These are phyloP conservation scores for Phytophthora hybrid DNA, from an alignment of 352 stramenopile genomes.

Conservation along the genomic window DNA sequence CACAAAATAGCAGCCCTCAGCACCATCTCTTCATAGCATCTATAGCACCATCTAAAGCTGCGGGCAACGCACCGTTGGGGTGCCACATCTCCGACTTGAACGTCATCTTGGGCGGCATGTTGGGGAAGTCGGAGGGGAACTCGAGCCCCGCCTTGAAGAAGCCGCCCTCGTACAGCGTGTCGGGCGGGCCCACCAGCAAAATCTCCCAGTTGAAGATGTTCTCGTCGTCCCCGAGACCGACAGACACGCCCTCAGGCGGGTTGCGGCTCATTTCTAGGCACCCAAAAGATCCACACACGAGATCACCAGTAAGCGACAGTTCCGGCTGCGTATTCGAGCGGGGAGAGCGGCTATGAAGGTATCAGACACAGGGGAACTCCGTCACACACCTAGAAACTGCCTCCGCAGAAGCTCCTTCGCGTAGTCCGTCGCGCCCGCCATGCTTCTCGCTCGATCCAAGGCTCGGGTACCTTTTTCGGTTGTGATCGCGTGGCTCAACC, in stretches of 20 bases:
- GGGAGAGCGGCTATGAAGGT: conserved; percentile 5
- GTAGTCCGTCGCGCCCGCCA: conserved; percentile 68
- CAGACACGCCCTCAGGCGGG: conserved; percentile 98
- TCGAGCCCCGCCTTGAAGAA: conserved; percentile 98
- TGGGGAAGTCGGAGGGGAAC: conserved; percentile 99
- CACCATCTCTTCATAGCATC: background rate
- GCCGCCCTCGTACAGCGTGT: conserved; percentile 96
- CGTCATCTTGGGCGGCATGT: conserved; percentile 98
- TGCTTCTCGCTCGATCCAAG: conserved; percentile 32
- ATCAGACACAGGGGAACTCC: conserved; percentile 9
- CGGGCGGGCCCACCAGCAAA: conserved; percentile 95
- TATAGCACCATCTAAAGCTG: background rate
- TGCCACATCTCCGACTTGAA: conserved; percentile 99
- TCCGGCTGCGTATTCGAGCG: background rate
- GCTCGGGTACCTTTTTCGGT: conserved; percentile 28
- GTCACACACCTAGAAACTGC: conserved; percentile 78
- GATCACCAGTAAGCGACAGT: conserved; percentile 8
- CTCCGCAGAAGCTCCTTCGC: conserved; percentile 83
- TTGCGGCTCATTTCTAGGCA: conserved; percentile 97
- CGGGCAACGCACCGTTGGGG: conserved; percentile 91
- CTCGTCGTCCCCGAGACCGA: conserved; percentile 97
- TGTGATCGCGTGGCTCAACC: conserved; percentile 29
- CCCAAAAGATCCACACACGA: conserved; percentile 24
- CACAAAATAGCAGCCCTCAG: background rate
- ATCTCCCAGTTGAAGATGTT: conserved; percentile 99